A percentile compares a stretch with the other conserved stretches of the same genome.
These are phyloP conservation scores for Aspergillus caelatus DNA, from an alignment of 2,329 filamentous ascomycete genomes.

Conservation along the genomic window DNA sequence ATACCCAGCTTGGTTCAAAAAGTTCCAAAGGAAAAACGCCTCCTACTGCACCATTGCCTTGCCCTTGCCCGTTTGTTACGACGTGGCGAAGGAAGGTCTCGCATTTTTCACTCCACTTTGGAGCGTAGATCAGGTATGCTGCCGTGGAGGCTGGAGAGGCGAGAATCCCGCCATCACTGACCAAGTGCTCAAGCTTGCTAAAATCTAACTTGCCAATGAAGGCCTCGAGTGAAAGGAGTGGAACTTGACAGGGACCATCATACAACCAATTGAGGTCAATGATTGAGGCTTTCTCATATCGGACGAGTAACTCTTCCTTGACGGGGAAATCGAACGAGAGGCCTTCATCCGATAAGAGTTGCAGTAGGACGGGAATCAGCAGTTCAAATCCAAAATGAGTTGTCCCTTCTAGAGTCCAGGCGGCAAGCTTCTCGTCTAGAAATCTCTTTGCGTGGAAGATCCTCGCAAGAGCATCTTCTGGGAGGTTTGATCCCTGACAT, in stretches of 20 bases:
- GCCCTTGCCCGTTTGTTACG: constrained; percentile 10
- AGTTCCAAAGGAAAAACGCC: constrained; percentile 28
- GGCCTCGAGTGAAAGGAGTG: constrained; percentile 41
- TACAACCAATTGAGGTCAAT: constrained; percentile 10
- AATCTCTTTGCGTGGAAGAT: constrained; percentile 6
- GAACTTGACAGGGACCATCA: constrained; percentile 1
- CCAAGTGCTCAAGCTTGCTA: constrained; percentile 31
- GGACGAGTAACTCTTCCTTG: constrained; percentile 2
- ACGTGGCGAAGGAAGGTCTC: constrained; percentile 34
- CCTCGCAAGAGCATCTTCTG: neutral
- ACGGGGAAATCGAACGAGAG: constrained; percentile 7
- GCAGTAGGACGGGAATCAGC: constrained; percentile 7
- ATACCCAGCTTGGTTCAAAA: constrained; percentile 30
- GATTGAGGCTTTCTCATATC: constrained; percentile 1
- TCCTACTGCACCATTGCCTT: constrained; percentile 22
- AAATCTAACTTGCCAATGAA: constrained; percentile 43
- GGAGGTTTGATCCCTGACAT: neutral
- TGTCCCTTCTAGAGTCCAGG: neutral
- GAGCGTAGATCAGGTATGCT: constrained; percentile 36
- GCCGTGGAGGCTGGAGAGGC: constrained; percentile 46
- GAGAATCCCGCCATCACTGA: constrained; percentile 38
- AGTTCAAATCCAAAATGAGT: constrained; percentile 10
- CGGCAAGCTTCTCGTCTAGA: neutral
- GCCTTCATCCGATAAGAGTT: constrained; percentile 4
- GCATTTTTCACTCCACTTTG: constrained; percentile 35